These are phyloP conservation scores for Ziziphus jujuba DNA, from an alignment of 306 rosid genomes.

Conservation along the genomic window DNA sequence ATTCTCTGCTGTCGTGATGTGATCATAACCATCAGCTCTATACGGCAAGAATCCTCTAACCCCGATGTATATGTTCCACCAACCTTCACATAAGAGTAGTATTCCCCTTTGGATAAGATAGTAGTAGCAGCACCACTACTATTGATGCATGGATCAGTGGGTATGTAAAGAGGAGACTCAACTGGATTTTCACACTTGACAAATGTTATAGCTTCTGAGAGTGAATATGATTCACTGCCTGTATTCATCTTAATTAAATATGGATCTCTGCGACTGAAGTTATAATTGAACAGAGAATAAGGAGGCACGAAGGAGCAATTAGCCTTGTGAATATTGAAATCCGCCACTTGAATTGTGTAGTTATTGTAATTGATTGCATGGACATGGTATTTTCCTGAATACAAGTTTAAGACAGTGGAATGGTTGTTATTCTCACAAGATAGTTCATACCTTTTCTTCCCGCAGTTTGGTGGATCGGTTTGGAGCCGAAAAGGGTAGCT, in stretches of 20 bases:
- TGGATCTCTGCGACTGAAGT: conserved; percentile 9
- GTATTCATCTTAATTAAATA: too few relatives aligned
- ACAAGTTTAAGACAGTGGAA: not conserved
- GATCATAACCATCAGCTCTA: not conserved
- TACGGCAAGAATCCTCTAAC: too few relatives aligned
- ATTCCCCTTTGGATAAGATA: not conserved
- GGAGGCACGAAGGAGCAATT: not conserved
- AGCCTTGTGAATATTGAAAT: not conserved
- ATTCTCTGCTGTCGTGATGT: too few relatives aligned
- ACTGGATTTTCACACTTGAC: not conserved
- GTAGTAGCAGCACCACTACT: not conserved
- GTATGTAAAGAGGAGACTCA: not conserved
- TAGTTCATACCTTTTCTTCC: not conserved
- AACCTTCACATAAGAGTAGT: too few relatives aligned
- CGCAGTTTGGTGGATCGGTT: not conserved
- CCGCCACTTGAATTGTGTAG: conserved; percentile 27
- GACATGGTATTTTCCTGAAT: not conserved
- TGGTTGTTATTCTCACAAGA: conserved; percentile 7
- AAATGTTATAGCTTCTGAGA: not conserved
- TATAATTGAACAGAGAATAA: not conserved
- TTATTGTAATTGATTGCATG: conserved; percentile 7
- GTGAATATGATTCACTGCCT: too few relatives aligned
- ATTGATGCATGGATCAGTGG: not conserved
- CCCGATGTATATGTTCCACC: not conserved
- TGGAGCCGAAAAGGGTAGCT: conserved; percentile 3